Evolutionary conservation across 257 asterid genomes (phyloP).

Genomic region (Nicotiana paniculata): DNA sequence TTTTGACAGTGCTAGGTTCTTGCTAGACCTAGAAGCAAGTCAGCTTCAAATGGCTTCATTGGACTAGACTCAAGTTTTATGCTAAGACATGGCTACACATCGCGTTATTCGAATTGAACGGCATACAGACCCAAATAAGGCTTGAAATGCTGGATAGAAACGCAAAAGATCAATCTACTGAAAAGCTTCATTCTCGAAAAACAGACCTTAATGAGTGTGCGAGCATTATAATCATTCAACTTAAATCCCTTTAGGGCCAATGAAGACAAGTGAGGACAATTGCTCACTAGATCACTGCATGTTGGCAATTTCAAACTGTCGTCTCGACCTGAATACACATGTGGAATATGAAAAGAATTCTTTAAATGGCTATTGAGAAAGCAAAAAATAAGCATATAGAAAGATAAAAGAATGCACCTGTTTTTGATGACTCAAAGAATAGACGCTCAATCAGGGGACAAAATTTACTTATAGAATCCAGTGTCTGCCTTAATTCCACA

Average conservation of each 20-base stretch:
- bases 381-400: not conserved
- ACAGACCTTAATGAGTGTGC: constrained; percentile 60
- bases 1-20: not conserved
- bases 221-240: constrained; percentile 55
- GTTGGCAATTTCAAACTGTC: constrained; percentile 66
- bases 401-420: constrained; percentile 37
- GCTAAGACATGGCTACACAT: not conserved
- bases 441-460: constrained; percentile 71
- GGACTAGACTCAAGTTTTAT: not conserved
- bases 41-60: not conserved
- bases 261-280: constrained; percentile 55
- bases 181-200: not conserved
- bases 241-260: constrained; percentile 72
- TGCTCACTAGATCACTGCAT: constrained; percentile 55
- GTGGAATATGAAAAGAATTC: constrained; percentile 18
- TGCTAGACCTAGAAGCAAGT: not conserved
- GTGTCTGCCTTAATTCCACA: constrained; percentile 59
- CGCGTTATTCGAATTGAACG: not conserved
- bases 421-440: constrained; percentile 62
- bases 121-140: not conserved
- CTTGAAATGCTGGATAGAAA: not conserved
- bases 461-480: constrained; percentile 64
- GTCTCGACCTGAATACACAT: constrained; percentile 56
- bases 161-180: not conserved
- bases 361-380: not conserved